Conservation (phyloP, 768 basidiomycete genomes). For the Dioszegia aurantiaca region DNA sequence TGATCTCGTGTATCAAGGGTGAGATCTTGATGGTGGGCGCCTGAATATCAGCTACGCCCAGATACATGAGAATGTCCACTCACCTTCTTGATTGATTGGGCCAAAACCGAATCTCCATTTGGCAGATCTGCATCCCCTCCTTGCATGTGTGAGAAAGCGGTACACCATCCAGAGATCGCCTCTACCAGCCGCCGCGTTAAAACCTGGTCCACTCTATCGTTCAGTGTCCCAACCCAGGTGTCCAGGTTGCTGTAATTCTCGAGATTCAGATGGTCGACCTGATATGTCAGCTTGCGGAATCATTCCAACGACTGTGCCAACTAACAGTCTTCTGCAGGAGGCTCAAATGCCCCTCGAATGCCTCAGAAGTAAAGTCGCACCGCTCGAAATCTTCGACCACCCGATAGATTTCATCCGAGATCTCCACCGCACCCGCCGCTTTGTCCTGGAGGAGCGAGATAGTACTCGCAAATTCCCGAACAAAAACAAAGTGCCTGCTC, state of each 20-base stretch:
- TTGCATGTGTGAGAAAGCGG: constrained; percentile 64
- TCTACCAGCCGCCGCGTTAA: constrained; percentile 70
- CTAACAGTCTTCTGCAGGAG: constrained; percentile 80
- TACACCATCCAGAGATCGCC: constrained; percentile 81
- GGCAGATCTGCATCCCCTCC: constrained; percentile 69
- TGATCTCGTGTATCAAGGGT: constrained; percentile 88
- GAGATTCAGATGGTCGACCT: constrained; percentile 91
- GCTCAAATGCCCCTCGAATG: constrained; percentile 72
- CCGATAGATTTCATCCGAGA: constrained; percentile 78
- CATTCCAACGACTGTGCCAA: too few relatives aligned
- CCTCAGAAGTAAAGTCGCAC: constrained; percentile 78
- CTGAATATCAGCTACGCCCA: constrained; percentile 11
- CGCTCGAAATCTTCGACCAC: constrained; percentile 82
- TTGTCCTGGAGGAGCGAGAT: constrained; percentile 95
- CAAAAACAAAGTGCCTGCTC: constrained; percentile 86
- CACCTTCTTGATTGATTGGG: not conserved
- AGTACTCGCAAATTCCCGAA: constrained; percentile 89
- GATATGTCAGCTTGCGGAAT: not conserved
- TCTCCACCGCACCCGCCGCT: constrained; percentile 85
- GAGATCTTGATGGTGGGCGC: constrained; percentile 56
- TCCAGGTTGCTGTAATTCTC: constrained; percentile 95
- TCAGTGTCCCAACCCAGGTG: constrained; percentile 76
- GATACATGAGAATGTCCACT: not conserved
- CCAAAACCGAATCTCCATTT: constrained; percentile 18
- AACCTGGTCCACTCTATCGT: constrained; percentile 75